Base-by-base conservation (phyloP, 257 asterid genomes). In the Solanum piurae region DNA sequence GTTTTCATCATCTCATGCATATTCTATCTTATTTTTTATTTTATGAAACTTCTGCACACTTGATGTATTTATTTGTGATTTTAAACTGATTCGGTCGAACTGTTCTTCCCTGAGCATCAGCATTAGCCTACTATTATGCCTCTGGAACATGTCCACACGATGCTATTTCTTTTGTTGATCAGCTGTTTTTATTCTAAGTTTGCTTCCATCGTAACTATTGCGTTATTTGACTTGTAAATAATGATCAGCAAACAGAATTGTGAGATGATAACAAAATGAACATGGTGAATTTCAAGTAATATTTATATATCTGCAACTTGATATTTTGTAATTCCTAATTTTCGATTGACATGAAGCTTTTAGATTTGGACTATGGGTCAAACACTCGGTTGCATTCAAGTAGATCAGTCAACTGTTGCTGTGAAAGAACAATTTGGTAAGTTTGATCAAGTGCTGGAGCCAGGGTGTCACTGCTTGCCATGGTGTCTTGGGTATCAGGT, bases 391-490 rank as follows among this genome's bases (percentile, higher is more conserved):
- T 89, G 93, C 74, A 14, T 89, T 55, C 90, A 89, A 88, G 93
- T 91, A 85, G 92, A 82, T 11, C 92, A 91, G 82, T 88, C 92
- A 12, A 84, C 89, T 79, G 92, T 89, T 71, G 91, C 88, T 66
- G 84, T 91, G 86, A 91, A 79, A 60, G 92, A 91, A 71, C 91
- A 88, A 12, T 91, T 89, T 29, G 92, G 92, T 9, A 91, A 87
- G 88, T 89, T 86, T 58, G 68, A 71, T 72, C 82, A 87, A 3
- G 92, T 91, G 86, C 90, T 91, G 87, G 73, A 88, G 91, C 93
- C 92, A 36, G 91, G 92, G 36, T 91, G 92, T 86, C 92, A 90
- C 89, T 91, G 89, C 82, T 34, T 91, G 18, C 93, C 93, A 14
- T 91, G 93, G 93, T 91, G 88, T 86, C 77, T 88, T 4, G 93